Evolutionary conservation across 345 rosid species (phyloP), one percentile per base, ranked within the genome.

Genomic region (Hibiscus syriacus): DNA sequence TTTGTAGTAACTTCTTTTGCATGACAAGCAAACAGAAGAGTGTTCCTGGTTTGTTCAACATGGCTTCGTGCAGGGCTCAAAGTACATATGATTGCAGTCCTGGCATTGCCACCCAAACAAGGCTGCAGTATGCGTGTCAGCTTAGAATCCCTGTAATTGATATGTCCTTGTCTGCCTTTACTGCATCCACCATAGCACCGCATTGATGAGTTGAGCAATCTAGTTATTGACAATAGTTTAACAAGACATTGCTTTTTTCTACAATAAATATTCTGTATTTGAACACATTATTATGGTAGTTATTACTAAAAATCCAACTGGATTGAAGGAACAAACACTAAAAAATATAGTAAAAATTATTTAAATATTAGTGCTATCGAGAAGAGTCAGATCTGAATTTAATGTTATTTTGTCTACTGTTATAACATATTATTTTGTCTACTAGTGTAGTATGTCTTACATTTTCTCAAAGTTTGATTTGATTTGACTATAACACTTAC

Each of bases 31-130:
- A 94, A 94, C 79, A 94, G 69, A 64, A 94, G 92, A 8, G 99
- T 94, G 77, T 91, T 94, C 82, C 99, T 85, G 25, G 99, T 87
- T 83, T 93, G 98, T 83, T 93, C 98, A 59, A 91, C 98, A 76
- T 93, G 97, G 78, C 95, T 83, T 30, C 96, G 84, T 6, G 98
- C 97, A 69, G 98, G 98, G 78, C 98, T 93, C 79, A 93, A 77
- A 64, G 97, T 93, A 83, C 98, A 93, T 29, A 93, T 83, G 64
- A 93, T 87, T 73, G 96, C 98, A 48, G 96, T 93, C 82, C 96
- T 87, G 55, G 98, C 96, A 84, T 93, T 93, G 52, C 98, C 98
- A 48, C 98, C 96, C 76, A 93, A 79, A 70, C 96, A 92, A 36
- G 98, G 96, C 81, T 93, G 98, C 74, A 93, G 81, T 68, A 93